Base-by-base conservation (phyloP, 106 monocot species). In the Apostasia ramifera region DNA sequence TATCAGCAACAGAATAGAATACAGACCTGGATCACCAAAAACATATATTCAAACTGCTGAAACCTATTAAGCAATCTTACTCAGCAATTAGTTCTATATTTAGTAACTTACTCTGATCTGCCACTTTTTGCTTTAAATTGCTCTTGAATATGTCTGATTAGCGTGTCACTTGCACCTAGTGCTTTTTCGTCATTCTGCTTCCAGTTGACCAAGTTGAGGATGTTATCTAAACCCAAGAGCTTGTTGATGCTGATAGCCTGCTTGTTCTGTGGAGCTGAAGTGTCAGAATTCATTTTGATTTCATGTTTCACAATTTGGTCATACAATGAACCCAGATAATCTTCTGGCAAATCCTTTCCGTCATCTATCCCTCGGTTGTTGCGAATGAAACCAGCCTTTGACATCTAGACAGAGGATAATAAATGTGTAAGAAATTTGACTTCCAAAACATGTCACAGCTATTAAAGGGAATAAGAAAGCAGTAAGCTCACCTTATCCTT, bases 311-410 rank as follows among this genome's bases (percentile, higher is more conserved):
- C 87, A 67, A 98, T 98, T 40, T 93, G 73, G 72, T 98, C 93
- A 80, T 98, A 98, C 57, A 98, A 77, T 15, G 98, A 71, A 64
- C 92, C 78, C 58, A 98, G 74, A 74, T 87, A 93, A 40, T 85
- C 90, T 74, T 93, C 98, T 14, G 93, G 76, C 79, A 98, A 80
- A 82, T 98, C 98, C 73, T 98, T 98, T 61, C 98, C 98, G 67
- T 88, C 87, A 80, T 98, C 83, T 72, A 98, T 98, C 44, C 98
- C 98, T 64, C 98, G 80, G 66, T 98, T 98, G 55, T 93, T 98
- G 47, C 90, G 84, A 57, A 93, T 88, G 70, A 98, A 98, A 71
- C 88, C 98, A 66, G 85, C 85, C 76, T 98, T 98, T 7, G 98
- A 90, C 98, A 98, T 98, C 98, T 98, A 53, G 59, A 71, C 10